Evolutionary conservation across 768 basidiomycete genomes (phyloP).

Genomic region (Suillus ampliporus): DNA sequence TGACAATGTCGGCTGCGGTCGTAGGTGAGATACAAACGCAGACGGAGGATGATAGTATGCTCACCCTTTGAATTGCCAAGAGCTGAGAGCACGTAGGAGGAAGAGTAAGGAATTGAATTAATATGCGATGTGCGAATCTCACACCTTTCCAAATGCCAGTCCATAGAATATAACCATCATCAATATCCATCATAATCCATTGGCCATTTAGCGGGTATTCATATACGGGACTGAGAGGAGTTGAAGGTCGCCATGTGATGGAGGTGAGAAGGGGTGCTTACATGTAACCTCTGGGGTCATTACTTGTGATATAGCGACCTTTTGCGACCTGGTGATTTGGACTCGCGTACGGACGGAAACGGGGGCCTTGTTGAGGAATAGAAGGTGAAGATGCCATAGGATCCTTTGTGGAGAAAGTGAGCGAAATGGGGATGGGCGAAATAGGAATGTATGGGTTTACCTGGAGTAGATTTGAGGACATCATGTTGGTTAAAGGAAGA

Average conservation of each 20-base stretch:
- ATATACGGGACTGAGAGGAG: conserved; percentile 68
- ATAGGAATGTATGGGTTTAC: conserved; percentile 37
- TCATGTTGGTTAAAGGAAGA: conserved; percentile 25
- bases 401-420: conserved; percentile 29
- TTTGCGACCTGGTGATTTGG: conserved; percentile 82
- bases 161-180: conserved; percentile 92
- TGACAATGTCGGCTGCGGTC: conserved; percentile 82
- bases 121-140: conserved; percentile 11
- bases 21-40: conserved; percentile 24
- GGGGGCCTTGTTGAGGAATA: conserved; percentile 36
- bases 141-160: conserved; percentile 94
- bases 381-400: conserved; percentile 36
- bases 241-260: conserved; percentile 10
- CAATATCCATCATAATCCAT: conserved; percentile 96
- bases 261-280: conserved; percentile 41
- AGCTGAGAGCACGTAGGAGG: conserved; percentile 49
- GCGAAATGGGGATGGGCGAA: conserved; percentile 8
- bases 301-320: conserved; percentile 88
- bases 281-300: conserved; percentile 90
- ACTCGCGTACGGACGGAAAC: conserved; percentile 73
- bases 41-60: conserved; percentile 19
- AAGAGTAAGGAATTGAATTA: conserved; percentile 16
- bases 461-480: conserved; percentile 53
- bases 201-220: conserved; percentile 90
- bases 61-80: conserved; percentile 89